These are phyloP conservation scores for Apiospora phragmitis DNA, from an alignment of 2,329 filamentous ascomycete species.

Conservation along the genomic window DNA sequence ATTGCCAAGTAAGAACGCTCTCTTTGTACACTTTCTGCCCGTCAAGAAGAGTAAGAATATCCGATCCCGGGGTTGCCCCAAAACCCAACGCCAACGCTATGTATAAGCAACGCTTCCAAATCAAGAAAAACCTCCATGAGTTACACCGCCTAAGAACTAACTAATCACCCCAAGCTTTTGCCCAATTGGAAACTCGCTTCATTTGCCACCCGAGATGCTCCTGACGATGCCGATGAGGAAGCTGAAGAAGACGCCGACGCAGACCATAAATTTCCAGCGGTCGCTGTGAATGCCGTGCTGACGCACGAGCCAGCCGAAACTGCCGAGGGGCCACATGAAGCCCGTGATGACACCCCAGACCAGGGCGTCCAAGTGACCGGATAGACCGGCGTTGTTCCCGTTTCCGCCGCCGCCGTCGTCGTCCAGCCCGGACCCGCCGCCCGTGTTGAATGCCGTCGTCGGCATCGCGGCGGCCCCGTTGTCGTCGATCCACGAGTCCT, in stretches of 20 bases:
- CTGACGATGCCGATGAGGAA: constrained; percentile 37
- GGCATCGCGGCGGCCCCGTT: constrained; percentile 41
- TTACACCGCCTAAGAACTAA: background rate
- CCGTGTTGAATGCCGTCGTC: constrained; percentile 35
- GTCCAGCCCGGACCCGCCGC: constrained; percentile 23
- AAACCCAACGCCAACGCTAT: background rate
- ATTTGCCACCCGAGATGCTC: constrained; percentile 33
- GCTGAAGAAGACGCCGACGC: constrained; percentile 74
- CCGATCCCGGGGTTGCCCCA: background rate
- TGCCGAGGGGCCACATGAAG: constrained; percentile 92
- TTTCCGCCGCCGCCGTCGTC: constrained; percentile 45
- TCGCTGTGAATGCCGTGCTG: constrained; percentile 87
- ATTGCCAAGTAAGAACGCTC: background rate
- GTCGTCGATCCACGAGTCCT: constrained; percentile 89
- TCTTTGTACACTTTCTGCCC: background rate
- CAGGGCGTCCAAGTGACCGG: constrained; percentile 76
- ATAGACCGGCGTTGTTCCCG: constrained; percentile 46
- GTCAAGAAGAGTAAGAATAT: no score
- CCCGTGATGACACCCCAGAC: constrained; percentile 86
- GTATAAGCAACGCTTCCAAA: background rate
- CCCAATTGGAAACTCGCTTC: background rate
- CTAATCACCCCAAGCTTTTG: background rate
- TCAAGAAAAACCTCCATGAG: no score
- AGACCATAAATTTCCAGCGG: constrained; percentile 82
- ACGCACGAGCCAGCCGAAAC: constrained; percentile 79